Conservation (phyloP, 2,329 filamentous ascomycete species). For the Emergomyces pasteurianus region DNA sequence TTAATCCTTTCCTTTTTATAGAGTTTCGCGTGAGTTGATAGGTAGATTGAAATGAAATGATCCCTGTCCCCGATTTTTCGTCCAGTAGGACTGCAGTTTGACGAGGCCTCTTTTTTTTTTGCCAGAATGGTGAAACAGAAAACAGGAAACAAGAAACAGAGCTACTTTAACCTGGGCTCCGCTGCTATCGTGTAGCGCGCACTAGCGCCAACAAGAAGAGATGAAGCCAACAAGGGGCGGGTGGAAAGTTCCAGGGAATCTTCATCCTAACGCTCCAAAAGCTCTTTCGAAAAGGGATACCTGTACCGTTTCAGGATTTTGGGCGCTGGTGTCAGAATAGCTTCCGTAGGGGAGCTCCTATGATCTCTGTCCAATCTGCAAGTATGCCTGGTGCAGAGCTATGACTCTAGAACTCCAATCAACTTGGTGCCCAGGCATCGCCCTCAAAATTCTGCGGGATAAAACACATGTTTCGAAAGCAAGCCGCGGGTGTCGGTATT, state of each 20-base stretch:
- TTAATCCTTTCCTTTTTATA: no score
- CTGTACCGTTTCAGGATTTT: neutral
- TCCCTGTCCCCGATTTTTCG: neutral
- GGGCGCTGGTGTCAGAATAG: neutral
- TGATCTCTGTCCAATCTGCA: neutral
- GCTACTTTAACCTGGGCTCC: neutral
- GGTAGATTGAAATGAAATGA: neutral
- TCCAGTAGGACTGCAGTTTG: neutral
- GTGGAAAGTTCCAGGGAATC: neutral
- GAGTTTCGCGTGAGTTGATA: neutral
- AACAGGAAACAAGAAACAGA: neutral
- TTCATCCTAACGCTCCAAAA: no score
- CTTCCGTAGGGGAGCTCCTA: neutral
- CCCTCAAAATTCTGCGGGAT: neutral
- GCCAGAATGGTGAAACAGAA: neutral
- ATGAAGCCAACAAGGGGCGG: neutral
- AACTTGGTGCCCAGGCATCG: neutral
- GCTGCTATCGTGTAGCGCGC: neutral
- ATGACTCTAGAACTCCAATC: neutral
- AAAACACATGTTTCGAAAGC: neutral
- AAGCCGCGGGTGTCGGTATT: neutral
- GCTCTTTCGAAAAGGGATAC: neutral
- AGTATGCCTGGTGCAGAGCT: neutral
- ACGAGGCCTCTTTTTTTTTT: neutral
- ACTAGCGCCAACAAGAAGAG: neutral